Evolutionary conservation across 2,329 filamentous ascomycete genomes (phyloP), one percentile per base, ranked within the genome.

Genomic region (Fusarium domesticum): DNA sequence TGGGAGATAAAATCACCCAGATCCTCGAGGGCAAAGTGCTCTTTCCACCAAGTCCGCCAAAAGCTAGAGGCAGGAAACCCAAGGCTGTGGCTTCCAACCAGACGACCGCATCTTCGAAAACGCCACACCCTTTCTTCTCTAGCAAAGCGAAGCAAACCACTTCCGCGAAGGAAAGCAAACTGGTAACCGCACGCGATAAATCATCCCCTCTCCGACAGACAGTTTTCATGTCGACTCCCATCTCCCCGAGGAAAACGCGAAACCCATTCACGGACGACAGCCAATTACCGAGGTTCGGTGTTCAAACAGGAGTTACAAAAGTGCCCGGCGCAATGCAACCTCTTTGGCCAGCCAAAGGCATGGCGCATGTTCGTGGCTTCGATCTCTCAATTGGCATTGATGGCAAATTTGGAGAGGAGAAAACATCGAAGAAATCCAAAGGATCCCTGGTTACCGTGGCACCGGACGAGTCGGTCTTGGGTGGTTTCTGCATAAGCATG

Each of bases 271-370:
- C 57, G 1, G 47, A 65, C 4, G 63, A 57, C 12, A 66, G 64
- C 16, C 51, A 52, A 33, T 45, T 68, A 14, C 68, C 72, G 0
- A 66, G 69, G 11, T 74, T 77, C 47, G 73, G 76, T 3, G 57
- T 64, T 18, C 74, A 67, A 42, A 69, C 70, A 5, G 57, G 64
- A 3, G 71, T 69, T 0, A 58, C 80, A 5, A 88, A 80, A 57
- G 73, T 85, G n/a, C 80, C 83, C 0, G 87, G 85, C 3, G 74
- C 83, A 7, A 70, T 73, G 50, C 74, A 87, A 42, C 78, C 87
- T 4, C 72, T 80, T n/a, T 93, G 87, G 84, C 88, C 88, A 30
- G 76, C 79, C 37, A 74, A 75, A 50, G 84, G 73, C 6, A 81
- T 80, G 61, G 67, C 74, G 1, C 86, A 89, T 62, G 67, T 90